phyloP scores from a whole-genome alignment of 768 basidiomycete species.

The Xerocomellus dryophilus region DNA sequence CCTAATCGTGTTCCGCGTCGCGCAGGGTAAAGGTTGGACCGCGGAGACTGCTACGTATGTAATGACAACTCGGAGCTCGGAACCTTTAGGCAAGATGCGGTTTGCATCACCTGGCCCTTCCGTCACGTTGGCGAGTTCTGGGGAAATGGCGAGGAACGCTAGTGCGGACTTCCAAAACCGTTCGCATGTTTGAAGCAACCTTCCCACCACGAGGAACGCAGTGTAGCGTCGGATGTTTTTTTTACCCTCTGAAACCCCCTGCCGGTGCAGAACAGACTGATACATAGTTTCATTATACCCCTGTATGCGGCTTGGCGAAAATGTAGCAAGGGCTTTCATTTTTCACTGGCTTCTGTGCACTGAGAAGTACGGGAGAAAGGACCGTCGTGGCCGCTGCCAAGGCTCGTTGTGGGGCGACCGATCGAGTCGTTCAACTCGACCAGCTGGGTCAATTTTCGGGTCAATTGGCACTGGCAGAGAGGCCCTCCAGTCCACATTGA shows the following conservation, averaged over 20 bases:
- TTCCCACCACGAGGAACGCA: background rate
- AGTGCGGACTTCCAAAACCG: background rate
- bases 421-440: too few relatives aligned
- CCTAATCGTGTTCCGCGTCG: constrained; percentile 9
- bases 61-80: background rate
- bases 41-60: constrained; percentile 2
- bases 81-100: background rate
- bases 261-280: too few relatives aligned
- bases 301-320: too few relatives aligned
- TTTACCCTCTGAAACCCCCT: background rate
- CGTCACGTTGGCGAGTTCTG: background rate
- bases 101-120: background rate
- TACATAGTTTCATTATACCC: too few relatives aligned
- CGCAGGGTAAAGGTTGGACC: constrained; percentile 8
- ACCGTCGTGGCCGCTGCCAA: too few relatives aligned
- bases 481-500: too few relatives aligned
- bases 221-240: background rate
- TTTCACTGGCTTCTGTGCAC: too few relatives aligned
- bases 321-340: too few relatives aligned
- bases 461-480: too few relatives aligned
- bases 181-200: background rate
- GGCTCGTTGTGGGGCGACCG: too few relatives aligned
- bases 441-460: too few relatives aligned
- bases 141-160: background rate
- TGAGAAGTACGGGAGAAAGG: too few relatives aligned